These are phyloP conservation scores for Taphrina deformans DNA, from an alignment of 1,139 yeast species.

Conservation along the genomic window DNA sequence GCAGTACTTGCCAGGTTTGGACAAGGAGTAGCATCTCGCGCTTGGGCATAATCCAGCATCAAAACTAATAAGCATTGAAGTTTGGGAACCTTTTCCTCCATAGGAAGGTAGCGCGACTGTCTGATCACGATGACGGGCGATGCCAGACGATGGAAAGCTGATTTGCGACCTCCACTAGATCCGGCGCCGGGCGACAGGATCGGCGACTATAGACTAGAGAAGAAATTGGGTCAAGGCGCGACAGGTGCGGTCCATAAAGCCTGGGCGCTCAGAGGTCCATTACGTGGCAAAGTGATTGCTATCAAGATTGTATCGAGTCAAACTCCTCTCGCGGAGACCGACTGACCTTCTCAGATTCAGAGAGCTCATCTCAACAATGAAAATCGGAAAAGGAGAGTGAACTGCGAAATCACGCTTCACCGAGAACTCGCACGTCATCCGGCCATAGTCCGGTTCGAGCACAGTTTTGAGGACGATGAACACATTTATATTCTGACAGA, in stretches of 20 bases:
- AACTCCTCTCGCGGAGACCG: neutral
- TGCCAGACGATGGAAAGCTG: constrained; percentile 1
- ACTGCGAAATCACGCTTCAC: constrained; percentile 31
- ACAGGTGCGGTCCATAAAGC: constrained; percentile 35
- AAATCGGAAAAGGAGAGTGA: constrained; percentile 30
- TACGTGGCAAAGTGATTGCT: constrained; percentile 21
- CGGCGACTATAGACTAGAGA: constrained; percentile 28
- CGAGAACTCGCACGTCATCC: constrained; percentile 53
- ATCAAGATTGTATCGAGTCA: constrained; percentile 27
- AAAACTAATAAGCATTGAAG: too few species aligned
- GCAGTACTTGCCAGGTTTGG: neutral
- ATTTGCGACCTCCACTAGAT: neutral
- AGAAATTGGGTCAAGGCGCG: constrained; percentile 35
- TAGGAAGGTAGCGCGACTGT: too few species aligned
- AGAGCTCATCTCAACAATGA: constrained; percentile 27
- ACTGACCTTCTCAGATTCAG: constrained; percentile 20
- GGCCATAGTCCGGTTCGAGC: constrained; percentile 85
- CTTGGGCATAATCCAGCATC: neutral
- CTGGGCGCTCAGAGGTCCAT: constrained; percentile 23
- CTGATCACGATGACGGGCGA: neutral
- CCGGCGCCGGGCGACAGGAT: constrained; percentile 17
- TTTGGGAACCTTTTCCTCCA: too few species aligned
- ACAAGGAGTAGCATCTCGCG: neutral
- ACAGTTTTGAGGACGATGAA: constrained; percentile 91
- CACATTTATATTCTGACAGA: constrained; percentile 91